Evolutionary conservation across 306 rosid species (phyloP), one percentile per base, ranked within the genome.

Genomic region (Purshia tridentata): DNA sequence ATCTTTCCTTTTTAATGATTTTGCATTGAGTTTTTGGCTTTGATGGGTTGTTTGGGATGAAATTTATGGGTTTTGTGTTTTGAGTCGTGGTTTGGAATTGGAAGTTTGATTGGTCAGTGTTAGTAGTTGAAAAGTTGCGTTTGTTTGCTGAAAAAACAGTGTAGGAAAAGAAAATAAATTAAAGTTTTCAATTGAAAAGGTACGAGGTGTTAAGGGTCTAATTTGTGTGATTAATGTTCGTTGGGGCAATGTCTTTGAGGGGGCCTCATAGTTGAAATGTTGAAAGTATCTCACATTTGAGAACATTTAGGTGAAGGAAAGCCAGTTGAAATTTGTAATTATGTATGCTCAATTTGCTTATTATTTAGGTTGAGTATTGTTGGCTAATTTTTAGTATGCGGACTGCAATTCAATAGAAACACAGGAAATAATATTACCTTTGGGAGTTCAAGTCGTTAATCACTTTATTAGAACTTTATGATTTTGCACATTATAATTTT

Each of bases 1-100:
- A 54, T 71, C 73, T 63, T 35, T 0, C 61, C 20, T 78, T 83
- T 85, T 64, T 23, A 5, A 15, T 58, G 22, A 3, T 15, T 75
- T 47, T 48, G 73, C 37, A 57, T 57, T 82, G 50, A 41, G 19
- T 15, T 71, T 9, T 20, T 54, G 74, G 65, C 29, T 81, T 46
- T 66, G 56, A 8, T 67, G 61, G 58, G 53, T 49, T 69, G 58
- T 74, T 77, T 23, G 8, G 49, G 42, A 14, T 39, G 54, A 6
- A 46, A 8, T 49, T 4, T 50, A 15, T 29, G 53, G 18, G 9
- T 39, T 55, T 18, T 54, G 16, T 13, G 62, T 67, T 18, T n/a
- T 16, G 11, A 6, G 65, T n/a, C 45, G 22, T 46, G 74, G 16
- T 76, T 55, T 12, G 72, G 13, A 4, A 50, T 40, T 65, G 77